Base-by-base conservation (phyloP, 352 stramenopile genomes). In the Globisporangium abappressorium region DNA sequence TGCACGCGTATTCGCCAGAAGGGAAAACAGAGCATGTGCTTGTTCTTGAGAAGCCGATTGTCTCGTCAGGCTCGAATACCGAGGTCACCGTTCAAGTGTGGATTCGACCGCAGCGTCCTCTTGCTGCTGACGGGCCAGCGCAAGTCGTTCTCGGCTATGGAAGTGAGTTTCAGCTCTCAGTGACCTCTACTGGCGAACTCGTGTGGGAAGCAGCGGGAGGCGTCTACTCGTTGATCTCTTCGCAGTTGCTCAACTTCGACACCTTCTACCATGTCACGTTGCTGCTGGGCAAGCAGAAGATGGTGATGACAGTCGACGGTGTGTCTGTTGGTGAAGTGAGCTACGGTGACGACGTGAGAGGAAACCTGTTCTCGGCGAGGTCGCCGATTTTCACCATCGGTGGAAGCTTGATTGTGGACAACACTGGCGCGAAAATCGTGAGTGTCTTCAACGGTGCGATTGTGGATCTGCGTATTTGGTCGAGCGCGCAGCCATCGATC, bases 401-500 rank as follows among this genome's bases (percentile, higher is more conserved):
- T 64, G 81, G 83, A 1, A 77, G 71, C 43, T 69, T 88, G 38
- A 72, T 76, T 70, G 77, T 68, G 30, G 79, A 76, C 49, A 68
- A 68, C 54, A 18, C 66, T 11, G 65, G 68, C 47, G 22, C 65
- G 77, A 46, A 57, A 62, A 9, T 64, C 70, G 56, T 64, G 12
- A 70, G 34, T 14, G 83, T 80, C 59, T 94, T 94, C 33, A 76
- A 80, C 51, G 88, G 88, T 5, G 67, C 77, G 57, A 78, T 96
- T 18, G 59, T 91, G 43, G 86, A 94, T 64, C 24, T 96, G 11
- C 79, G 86, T 11, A 73, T 94, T 67, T 96, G 85, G 85, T 81
- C 79, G 22, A 75, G 65, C 20, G 51, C 33, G n/a, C 47, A 56
- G 6, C 47, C 68, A n/a, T n/a, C 63, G 7, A 64, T 53, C 54